phyloP scores from a whole-genome alignment of 1,284 basidiomycete species.

The Pseudozyma thailandica region DNA sequence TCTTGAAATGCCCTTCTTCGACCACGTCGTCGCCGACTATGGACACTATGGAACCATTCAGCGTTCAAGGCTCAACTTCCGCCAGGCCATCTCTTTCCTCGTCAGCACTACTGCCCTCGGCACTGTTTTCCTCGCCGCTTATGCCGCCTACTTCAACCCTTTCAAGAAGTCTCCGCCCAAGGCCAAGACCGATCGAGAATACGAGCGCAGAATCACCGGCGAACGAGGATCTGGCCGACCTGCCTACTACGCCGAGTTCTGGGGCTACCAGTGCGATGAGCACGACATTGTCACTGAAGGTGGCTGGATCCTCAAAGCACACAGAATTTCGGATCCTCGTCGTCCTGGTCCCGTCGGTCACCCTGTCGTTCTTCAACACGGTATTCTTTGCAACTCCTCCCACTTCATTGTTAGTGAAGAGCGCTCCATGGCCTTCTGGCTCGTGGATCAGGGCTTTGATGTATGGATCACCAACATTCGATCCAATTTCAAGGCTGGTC shows the following conservation, averaged over 20 bases:
- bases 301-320: slow-evolving; percentile 67
- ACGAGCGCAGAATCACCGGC: slow-evolving; percentile 66
- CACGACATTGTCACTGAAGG: slow-evolving; percentile 65
- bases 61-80: slow-evolving; percentile 54
- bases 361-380: slow-evolving; percentile 67
- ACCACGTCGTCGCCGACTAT: slow-evolving; percentile 64
- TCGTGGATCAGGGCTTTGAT: slow-evolving; percentile 67
- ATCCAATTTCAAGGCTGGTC: slow-evolving; percentile 64
- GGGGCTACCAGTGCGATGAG: slow-evolving; percentile 68
- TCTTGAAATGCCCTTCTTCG: slow-evolving; percentile 64
- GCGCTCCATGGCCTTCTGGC: slow-evolving; percentile 66
- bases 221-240: slow-evolving; percentile 62
- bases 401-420: slow-evolving; percentile 66
- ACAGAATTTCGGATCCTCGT: slow-evolving; percentile 66
- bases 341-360: slow-evolving; percentile 58
- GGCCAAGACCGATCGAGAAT: slow-evolving; percentile 62
- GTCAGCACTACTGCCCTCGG: slow-evolving; percentile 46
- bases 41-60: slow-evolving; percentile 55
- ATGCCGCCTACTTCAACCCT: slow-evolving; percentile 62
- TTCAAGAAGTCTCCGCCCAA: slow-evolving; percentile 59
- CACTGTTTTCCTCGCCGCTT: slow-evolving; percentile 53
- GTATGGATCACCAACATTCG: slow-evolving; percentile 68
- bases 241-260: slow-evolving; percentile 67
- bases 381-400: slow-evolving; percentile 66
- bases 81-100: slow-evolving; percentile 57